These are phyloP conservation scores for Bolboschoenoplectus hybrid DNA, from an alignment of 202 grass and related monocot genomes.

Conservation along the genomic window DNA sequence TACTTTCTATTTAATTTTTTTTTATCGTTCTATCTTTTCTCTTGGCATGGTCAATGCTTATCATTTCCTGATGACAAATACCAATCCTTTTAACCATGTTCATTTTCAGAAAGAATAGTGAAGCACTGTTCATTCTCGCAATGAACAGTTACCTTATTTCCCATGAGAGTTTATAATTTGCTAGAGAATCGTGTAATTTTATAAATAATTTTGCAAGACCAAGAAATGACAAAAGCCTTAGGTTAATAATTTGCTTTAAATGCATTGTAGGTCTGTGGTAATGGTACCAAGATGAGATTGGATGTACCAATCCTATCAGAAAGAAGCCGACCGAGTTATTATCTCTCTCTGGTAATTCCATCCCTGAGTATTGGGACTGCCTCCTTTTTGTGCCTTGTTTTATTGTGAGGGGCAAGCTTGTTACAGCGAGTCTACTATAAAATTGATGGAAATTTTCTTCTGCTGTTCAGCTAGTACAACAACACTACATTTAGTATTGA, in stretches of 20 bases:
- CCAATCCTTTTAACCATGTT: not conserved
- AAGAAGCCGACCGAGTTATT: slow-evolving; percentile 41
- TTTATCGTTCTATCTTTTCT: not conserved
- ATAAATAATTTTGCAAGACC: not conserved
- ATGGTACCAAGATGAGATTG: slow-evolving; percentile 45
- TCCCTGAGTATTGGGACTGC: not conserved
- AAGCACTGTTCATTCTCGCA: too few relatives aligned
- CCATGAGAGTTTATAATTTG: too few relatives aligned
- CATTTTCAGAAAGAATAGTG: not conserved
- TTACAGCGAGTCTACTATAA: too few relatives aligned
- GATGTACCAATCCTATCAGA: slow-evolving; percentile 41
- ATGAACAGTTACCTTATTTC: too few relatives aligned
- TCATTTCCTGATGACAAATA: not conserved
- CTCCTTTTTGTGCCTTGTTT: too few relatives aligned
- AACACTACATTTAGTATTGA: not conserved
- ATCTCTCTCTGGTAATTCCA: slow-evolving; percentile 28
- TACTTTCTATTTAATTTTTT: not conserved
- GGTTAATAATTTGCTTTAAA: not conserved
- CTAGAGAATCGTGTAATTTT: too few relatives aligned
- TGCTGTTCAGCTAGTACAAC: not conserved
- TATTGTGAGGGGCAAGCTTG: too few relatives aligned
- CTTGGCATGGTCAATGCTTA: not conserved
- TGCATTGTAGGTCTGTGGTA: slow-evolving; percentile 38
- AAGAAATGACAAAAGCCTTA: not conserved
- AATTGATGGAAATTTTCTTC: too few relatives aligned